Base-by-base conservation (phyloP, 1,139 yeast genomes). In the Candida neerlandica region DNA sequence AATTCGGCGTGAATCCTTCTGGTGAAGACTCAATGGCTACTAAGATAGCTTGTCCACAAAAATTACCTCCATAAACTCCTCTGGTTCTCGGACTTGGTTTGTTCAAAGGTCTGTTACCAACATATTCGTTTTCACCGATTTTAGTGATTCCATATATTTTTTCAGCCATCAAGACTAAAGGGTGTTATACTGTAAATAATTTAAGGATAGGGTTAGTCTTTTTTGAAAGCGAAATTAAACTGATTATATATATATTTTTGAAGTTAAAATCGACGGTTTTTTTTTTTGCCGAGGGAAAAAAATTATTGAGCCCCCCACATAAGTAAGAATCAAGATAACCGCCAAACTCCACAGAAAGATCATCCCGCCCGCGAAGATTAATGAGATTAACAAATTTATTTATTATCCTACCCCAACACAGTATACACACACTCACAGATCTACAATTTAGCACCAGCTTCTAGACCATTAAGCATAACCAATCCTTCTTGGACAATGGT, bases 401-500 rank as follows among this genome's bases (percentile, higher is more conserved):
- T 23, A 23, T 23, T 15, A 14, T 15, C 18, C 11, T 6, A 6
- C 2, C 5, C 14, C 21, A 1, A 34, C 15, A 6, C 14, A n/a
- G 11, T 2, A 33, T 33, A 33, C 5, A 34, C 7, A n/a, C 12
- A 15, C 7, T 11, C 21, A 16, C n/a, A n/a, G n/a, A n/a, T n/a
- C 44, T 50, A 52, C 19, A 52, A 45, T 33, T 51, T 53, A 23
- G 56, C 55, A 35, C 46, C 48, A 19, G 44, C 44, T 43, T 52
- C 52, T 29, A 34, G 43, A 15, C 58, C 57, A 41, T 29, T 29
- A 29, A 29, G 14, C 33, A 12, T 29, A 12, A 29, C 14, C 52
- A 83, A 69, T 0, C 89, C 92, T 64, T 87, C 92, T 64, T 87
- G 95, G 9, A 84, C 63, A 4, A 85, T 73, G 0, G 86, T 78